Evolutionary conservation across 345 rosid species (phyloP).

Genomic region (Populus ilicifolia): DNA sequence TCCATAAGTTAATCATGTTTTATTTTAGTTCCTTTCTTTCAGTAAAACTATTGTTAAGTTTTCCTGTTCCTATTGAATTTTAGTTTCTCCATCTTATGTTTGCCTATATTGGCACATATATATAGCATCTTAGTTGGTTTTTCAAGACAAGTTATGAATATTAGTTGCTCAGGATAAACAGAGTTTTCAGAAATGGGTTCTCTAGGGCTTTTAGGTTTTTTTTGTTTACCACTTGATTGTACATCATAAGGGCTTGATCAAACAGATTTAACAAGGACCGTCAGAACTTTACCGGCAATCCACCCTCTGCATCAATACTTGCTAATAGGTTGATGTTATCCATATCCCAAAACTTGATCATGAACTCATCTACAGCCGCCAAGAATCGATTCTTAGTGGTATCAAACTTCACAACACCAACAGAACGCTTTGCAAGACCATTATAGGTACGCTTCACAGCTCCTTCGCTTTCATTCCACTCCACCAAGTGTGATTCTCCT

Average conservation of each 20-base stretch:
- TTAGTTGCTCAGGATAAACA: not conserved
- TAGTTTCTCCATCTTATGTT: not conserved
- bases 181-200: not conserved
- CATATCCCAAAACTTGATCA: conserved; percentile 83
- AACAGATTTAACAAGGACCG: conserved; percentile 7
- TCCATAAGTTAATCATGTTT: not conserved
- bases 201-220: not conserved
- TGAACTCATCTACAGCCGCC: conserved; percentile 83
- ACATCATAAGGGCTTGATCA: not conserved
- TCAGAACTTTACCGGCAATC: conserved; percentile 54
- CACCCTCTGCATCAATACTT: conserved; percentile 73
- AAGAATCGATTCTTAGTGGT: conserved; percentile 72
- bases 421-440: conserved; percentile 72
- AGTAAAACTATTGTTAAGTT: not conserved
- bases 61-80: not conserved
- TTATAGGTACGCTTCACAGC: conserved; percentile 53
- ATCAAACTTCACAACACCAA: conserved; percentile 76
- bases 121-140: not conserved
- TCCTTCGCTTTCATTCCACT: conserved; percentile 91
- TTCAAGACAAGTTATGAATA: not conserved
- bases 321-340: conserved; percentile 52
- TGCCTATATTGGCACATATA: not conserved
- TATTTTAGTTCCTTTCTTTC: not conserved
- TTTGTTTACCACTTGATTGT: not conserved
- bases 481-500: conserved; percentile 76